Base-by-base conservation (phyloP, 345 rosid species). In the Gossypium rotundifolium region DNA sequence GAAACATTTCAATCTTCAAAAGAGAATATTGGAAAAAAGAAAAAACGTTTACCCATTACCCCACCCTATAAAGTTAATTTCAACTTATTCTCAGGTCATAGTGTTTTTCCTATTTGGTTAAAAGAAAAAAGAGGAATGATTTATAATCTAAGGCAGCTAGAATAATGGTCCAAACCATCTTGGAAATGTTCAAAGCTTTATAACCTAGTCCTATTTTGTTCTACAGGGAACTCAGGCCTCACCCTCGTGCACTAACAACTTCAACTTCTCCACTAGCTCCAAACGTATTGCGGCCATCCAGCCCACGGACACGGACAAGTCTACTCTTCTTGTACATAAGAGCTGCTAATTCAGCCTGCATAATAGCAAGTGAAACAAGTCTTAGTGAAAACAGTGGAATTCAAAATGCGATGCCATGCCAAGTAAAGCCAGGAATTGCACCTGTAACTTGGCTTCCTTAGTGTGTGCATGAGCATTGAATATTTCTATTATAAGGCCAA, bases 181-280 rank as follows among this genome's bases (percentile, higher is more conserved):
- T 65, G 29, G 51, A 20, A 53, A 38, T 54, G 2, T 55, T 57
- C 46, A 65, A 45, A 71, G 68, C 10, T 42, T 45, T 77, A 61
- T 9, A 11, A 40, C 40, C 33, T 29, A 49, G n/a, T 14, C 18
- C 38, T 40, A 60, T 69, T 45, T 2, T 65, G n/a, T 20, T 61
- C 72, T 48, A 13, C 33, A 48, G 75, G 55, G 61, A 74, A 71
- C 13, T 68, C 27, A n/a, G 55, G 68, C 3, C 83, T 80, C 73
- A 94, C 98, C 98, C 98, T 77, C 97, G 85, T 20, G 97, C 98
- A 88, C 98, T 94, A 69, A 94, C 98, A 85, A 94, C 97, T 88
- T 94, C 95, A 80, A 95, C 97, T 79, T 94, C 98, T 72, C 93
- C 98, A 79, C 80, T 59, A 71, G 75, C 83, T 54, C 98, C 98